Percentiles rank a stretch among this genome's conserved stretches.
Evolutionary conservation across 768 basidiomycete genomes (phyloP).

Genomic region (Mycena floridula): DNA sequence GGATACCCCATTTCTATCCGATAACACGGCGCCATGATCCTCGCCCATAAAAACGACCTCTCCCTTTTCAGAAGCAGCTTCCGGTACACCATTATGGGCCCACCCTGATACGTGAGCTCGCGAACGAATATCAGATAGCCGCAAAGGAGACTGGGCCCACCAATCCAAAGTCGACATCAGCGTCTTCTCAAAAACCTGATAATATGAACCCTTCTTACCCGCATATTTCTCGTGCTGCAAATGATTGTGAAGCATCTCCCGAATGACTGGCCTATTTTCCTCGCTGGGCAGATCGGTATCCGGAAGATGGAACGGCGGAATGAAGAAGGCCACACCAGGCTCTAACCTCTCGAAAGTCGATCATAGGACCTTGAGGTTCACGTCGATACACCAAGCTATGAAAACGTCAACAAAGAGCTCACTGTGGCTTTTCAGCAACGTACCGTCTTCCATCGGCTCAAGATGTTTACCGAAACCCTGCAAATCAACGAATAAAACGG

Average conservation of each 20-base stretch:
- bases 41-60: not conserved
- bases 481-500: not conserved
- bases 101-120: no score
- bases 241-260: constrained; percentile 6
- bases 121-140: no score
- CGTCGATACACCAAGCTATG: not conserved
- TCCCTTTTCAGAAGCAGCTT: not conserved
- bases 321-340: not conserved
- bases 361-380: not conserved
- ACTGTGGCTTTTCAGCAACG: no score
- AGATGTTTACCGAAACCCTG: not conserved
- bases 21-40: not conserved
- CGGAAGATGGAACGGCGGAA: not conserved
- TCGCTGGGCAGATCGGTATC: not conserved
- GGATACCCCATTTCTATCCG: not conserved
- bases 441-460: not conserved
- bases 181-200: no score
- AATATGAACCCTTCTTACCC: no score
- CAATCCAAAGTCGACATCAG: no score
- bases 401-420: no score
- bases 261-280: not conserved
- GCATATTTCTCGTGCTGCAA: constrained; percentile 6
- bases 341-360: not conserved
- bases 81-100: not conserved
- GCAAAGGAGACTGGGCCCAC: no score